phyloP scores from a whole-genome alignment of 768 basidiomycete genomes.

The Pholiota conissans region DNA sequence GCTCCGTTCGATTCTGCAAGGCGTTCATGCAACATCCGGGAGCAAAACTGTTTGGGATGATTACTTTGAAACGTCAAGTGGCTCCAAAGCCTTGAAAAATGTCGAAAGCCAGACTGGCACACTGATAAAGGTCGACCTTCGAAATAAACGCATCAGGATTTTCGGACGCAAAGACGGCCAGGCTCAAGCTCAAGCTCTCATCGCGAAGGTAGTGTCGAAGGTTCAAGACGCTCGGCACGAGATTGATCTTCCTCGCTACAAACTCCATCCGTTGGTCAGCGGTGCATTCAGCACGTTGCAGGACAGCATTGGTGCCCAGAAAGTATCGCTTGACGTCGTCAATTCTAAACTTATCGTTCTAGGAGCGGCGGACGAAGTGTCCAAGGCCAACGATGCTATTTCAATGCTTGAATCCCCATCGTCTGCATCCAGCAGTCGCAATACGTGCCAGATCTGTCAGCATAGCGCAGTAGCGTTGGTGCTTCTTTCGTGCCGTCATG shows the following conservation, averaged over 20 bases:
- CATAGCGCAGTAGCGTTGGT: conserved; percentile 31
- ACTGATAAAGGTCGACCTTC: conserved; percentile 41
- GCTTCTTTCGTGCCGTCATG: conserved; percentile 47
- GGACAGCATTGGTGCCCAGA: conserved; percentile 38
- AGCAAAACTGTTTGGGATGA: conserved; percentile 46
- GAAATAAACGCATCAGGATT: conserved; percentile 35
- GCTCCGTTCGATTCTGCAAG: conserved; percentile 38
- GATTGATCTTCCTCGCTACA: conserved; percentile 22
- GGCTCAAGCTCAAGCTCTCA: conserved; percentile 26
- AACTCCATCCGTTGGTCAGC: conserved; percentile 38
- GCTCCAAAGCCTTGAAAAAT: conserved; percentile 34
- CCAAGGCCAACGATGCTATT: conserved; percentile 26
- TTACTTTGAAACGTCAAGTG: conserved; percentile 44
- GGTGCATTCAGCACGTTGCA: conserved; percentile 38
- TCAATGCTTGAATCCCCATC: conserved; percentile 17
- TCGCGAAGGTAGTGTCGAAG: conserved; percentile 39
- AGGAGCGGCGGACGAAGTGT: conserved; percentile 33
- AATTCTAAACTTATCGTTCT: conserved; percentile 40
- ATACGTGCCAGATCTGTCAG: conserved; percentile 42
- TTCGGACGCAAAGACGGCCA: conserved; percentile 36
- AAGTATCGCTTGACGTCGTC: conserved; percentile 43
- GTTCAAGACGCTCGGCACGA: conserved; percentile 35
- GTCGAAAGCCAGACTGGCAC: conserved; percentile 29
- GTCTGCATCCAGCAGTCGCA: background rate
- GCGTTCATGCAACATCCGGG: conserved; percentile 31